These are phyloP conservation scores for Cytospora piceae DNA, from an alignment of 2,329 filamentous ascomycete species.

Conservation along the genomic window DNA sequence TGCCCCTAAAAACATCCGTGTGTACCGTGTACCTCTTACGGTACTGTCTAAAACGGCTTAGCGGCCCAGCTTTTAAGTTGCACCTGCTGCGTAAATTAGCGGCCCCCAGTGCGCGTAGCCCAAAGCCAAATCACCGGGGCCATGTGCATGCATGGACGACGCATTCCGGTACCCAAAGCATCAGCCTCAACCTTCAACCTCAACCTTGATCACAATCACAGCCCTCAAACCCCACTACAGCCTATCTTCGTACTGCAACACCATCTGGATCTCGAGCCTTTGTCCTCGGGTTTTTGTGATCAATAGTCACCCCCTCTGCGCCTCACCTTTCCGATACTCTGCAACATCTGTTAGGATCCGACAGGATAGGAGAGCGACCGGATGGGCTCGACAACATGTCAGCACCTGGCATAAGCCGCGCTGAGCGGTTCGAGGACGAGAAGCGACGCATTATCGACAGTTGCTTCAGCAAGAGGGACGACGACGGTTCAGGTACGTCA, in stretches of 20 bases:
- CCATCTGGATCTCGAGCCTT: not conserved
- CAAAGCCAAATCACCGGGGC: not conserved
- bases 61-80: not conserved
- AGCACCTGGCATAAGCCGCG: slow-evolving; percentile 46
- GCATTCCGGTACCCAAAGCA: slow-evolving; percentile 1
- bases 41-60: not conserved
- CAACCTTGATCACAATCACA: not conserved
- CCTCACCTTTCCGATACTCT: not conserved
- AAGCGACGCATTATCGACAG: slow-evolving; percentile 92
- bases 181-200: not conserved
- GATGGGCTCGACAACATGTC: slow-evolving; percentile 24
- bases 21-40: no score
- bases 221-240: slow-evolving; percentile 18
- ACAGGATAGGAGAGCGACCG: slow-evolving; percentile 19
- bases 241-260: slow-evolving; percentile 6
- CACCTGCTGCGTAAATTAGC: not conserved
- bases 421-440: slow-evolving; percentile 95
- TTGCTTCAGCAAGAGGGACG: slow-evolving; percentile 89
- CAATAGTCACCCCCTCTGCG: not conserved
- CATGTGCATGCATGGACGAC: not conserved
- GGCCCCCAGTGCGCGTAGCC: not conserved
- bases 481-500: slow-evolving; percentile 77
- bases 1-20: no score
- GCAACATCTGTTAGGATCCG: not conserved
- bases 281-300: not conserved